Evolutionary conservation across 2,329 filamentous ascomycete species (phyloP), one percentile per base, ranked within the genome.

Genomic region (Hymenoscyphus salicellus): DNA sequence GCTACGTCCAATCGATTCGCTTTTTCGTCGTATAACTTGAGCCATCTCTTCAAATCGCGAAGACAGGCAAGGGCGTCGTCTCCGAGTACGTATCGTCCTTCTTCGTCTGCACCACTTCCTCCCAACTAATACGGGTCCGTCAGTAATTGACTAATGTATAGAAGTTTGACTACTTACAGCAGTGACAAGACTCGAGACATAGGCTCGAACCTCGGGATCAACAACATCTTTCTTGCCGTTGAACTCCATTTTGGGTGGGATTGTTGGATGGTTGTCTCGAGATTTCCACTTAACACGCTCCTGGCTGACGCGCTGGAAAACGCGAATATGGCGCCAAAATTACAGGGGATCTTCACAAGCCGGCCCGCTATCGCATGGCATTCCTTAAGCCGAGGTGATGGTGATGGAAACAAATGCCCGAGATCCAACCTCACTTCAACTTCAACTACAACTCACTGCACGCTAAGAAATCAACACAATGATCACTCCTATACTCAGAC

Each of bases 1-100:
- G 94, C 93, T 65, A 99, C 95, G 75, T 99, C 95, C 83, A 96
- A 90, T 70, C 94, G 89, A 75, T 97, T 96, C 69, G 89, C 87
- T 76, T 96, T 96, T 75, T 96, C 91, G 77, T 97, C 93, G 82
- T 95, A 95, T 68, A 97, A 87, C 71, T 92, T 93, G 70, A 99
- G 84, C 95, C 95, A 99, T 85, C 90, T 89, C 75, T 95, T 94
- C 62, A 99, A 84, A 78, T 99, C 95, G 68, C 94, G 93, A 64
- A 99, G 82, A 74, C 93, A 95, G 64, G 95, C 91, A 66, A 96
- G 82, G 14, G 93, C 94, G 75, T 97, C 94, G 78, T 98, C 94
- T 78, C 95, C 95, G 41, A 98, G 87, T 55, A 92, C 84, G 77
- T 99, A 99, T 74, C 84, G 84, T 63, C 91, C 91, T 74, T 93